phyloP scores from a whole-genome alignment of 2,329 filamentous ascomycete species.

The Colletotrichum echinochloae region DNA sequence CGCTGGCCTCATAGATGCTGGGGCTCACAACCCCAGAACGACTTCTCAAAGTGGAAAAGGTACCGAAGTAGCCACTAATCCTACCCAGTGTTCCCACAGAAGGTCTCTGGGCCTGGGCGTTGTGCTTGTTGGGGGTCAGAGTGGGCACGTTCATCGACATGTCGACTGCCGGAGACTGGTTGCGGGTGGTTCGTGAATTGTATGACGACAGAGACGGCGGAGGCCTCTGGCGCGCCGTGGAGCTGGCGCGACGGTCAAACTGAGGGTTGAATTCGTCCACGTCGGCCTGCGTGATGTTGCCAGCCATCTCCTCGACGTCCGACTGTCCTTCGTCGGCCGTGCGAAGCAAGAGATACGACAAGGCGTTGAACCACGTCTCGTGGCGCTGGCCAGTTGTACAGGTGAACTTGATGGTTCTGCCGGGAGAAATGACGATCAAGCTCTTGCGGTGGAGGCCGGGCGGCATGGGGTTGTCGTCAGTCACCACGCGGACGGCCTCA shows the following conservation, averaged over 20 bases:
- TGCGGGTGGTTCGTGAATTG: constrained; percentile 78
- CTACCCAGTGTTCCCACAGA: constrained; percentile 65
- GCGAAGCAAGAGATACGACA: constrained; percentile 90
- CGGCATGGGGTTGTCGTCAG: constrained; percentile 94
- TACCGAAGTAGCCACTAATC: constrained; percentile 71
- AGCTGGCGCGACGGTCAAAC: constrained; percentile 52
- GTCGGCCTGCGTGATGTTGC: constrained; percentile 70
- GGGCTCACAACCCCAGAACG: constrained; percentile 59
- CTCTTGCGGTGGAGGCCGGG: constrained; percentile 96
- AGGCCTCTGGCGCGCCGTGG: constrained; percentile 59
- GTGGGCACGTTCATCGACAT: constrained; percentile 67
- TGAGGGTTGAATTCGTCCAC: constrained; percentile 86
- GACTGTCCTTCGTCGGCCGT: constrained; percentile 74
- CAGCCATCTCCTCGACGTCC: constrained; percentile 69
- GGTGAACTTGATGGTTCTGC: constrained; percentile 91
- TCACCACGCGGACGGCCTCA: constrained; percentile 90
- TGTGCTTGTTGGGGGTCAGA: constrained; percentile 63
- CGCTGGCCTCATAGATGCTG: constrained; percentile 70
- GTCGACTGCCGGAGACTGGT: constrained; percentile 69
- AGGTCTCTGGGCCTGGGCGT: constrained; percentile 49
- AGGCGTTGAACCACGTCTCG: constrained; percentile 98
- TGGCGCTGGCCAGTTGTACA: constrained; percentile 93
- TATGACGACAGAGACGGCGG: constrained; percentile 82
- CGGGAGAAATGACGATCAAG: constrained; percentile 88
- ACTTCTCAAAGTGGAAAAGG: constrained; percentile 66